Conservation (phyloP, 1,284 basidiomycete genomes). For the Leccinum solheimii region DNA sequence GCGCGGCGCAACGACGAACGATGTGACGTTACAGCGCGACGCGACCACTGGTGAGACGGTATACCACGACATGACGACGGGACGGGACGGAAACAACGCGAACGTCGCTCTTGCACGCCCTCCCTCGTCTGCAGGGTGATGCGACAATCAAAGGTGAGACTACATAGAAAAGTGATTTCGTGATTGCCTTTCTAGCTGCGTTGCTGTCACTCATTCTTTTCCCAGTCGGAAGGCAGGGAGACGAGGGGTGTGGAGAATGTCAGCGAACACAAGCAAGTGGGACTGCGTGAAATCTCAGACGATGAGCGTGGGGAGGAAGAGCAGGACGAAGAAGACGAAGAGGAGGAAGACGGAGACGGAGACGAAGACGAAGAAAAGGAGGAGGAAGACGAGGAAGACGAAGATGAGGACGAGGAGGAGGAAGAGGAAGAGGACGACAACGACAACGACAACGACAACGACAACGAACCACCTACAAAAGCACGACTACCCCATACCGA, state of each 20-base stretch:
- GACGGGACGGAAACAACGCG: too few relatives aligned
- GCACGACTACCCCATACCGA: constrained; percentile 79
- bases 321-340: constrained; percentile 26
- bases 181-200: not conserved
- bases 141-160: constrained; percentile 46
- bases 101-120: too few relatives aligned
- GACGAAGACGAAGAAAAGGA: constrained; percentile 2
- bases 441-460: constrained; percentile 40
- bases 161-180: constrained; percentile 56
- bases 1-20: too few relatives aligned
- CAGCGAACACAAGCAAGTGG: constrained; percentile 40
- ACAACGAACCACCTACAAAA: constrained; percentile 49
- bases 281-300: constrained; percentile 43
- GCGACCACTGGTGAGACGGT: too few relatives aligned
- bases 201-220: constrained; percentile 5
- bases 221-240: constrained; percentile 41
- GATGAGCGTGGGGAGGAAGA: constrained; percentile 23
- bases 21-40: too few relatives aligned
- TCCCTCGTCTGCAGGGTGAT: too few relatives aligned
- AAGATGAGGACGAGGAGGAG: constrained; percentile 22
- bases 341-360: constrained; percentile 27
- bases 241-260: constrained; percentile 27
- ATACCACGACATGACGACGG: too few relatives aligned
- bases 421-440: constrained; percentile 37
- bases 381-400: not conserved